Percentiles rank a stretch among this genome's conserved stretches.
phyloP scores from a whole-genome alignment of 495 filamentous ascomycete species.

The Xylaria longipes region DNA sequence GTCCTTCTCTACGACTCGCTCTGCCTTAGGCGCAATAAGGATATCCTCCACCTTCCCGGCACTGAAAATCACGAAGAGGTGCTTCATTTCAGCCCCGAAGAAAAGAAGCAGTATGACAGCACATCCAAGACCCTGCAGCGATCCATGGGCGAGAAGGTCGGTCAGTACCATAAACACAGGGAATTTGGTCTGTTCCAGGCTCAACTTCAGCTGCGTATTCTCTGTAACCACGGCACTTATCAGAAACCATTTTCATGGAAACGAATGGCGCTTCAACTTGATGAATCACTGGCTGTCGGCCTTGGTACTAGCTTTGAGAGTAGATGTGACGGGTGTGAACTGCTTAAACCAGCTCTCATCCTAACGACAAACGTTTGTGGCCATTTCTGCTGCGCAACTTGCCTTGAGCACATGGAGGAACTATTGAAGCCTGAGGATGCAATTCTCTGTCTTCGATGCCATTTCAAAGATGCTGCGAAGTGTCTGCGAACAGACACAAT shows the following conservation, averaged over 20 bases:
- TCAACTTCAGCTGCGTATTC: slow-evolving; percentile 49
- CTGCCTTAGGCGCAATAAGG: slow-evolving; percentile 46
- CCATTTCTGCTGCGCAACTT: slow-evolving; percentile 43
- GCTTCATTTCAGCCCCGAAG: slow-evolving; percentile 37
- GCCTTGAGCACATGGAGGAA: slow-evolving; percentile 31
- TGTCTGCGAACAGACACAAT: slow-evolving; percentile 8
- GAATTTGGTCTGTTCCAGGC: slow-evolving; percentile 49
- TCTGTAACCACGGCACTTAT: slow-evolving; percentile 57
- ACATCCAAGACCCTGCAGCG: slow-evolving; percentile 42
- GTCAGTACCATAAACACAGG: slow-evolving; percentile 31
- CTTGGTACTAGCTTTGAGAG: slow-evolving; percentile 31
- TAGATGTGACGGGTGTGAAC: slow-evolving; percentile 35
- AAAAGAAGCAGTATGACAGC: slow-evolving; percentile 43
- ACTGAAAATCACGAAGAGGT: slow-evolving; percentile 22
- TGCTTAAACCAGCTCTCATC: slow-evolving; percentile 33
- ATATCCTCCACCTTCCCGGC: slow-evolving; percentile 49
- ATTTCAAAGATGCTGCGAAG: neutral
- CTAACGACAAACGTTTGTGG: slow-evolving; percentile 35
- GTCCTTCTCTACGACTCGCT: slow-evolving; percentile 45
- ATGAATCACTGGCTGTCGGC: slow-evolving; percentile 33
- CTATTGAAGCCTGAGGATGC: neutral
- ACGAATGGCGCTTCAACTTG: slow-evolving; percentile 34
- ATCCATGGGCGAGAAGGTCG: slow-evolving; percentile 39
- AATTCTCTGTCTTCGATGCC: neutral
- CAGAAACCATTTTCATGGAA: slow-evolving; percentile 47